Percentiles rank a stretch among this genome's conserved stretches.
Conservation (phyloP, 208 protist species). For the Willaertia magna region DNA sequence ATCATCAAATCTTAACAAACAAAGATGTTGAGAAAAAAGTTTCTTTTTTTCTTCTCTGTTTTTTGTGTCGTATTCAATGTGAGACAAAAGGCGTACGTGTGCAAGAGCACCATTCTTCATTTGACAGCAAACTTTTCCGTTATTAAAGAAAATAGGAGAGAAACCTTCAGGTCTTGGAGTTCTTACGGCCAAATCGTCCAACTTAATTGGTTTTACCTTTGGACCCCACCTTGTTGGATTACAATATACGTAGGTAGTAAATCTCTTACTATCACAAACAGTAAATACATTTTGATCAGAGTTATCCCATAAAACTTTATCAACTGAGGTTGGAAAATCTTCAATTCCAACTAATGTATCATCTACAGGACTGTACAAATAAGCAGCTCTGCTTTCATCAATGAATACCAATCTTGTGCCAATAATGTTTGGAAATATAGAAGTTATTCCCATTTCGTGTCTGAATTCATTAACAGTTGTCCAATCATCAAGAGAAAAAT, state of each 20-base stretch:
- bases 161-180: conserved; percentile 51
- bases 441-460: conserved; percentile 45
- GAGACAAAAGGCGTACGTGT: conserved; percentile 51
- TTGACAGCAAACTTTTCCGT: conserved; percentile 61
- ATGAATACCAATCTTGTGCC: conserved; percentile 77
- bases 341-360: conserved; percentile 57
- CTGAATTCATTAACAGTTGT: conserved; percentile 62
- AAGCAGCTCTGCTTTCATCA: conserved; percentile 58
- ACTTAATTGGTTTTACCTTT: conserved; percentile 54
- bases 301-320: conserved; percentile 71
- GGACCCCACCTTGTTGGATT: conserved; percentile 66
- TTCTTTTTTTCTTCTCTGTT: not conserved
- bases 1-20: conserved; percentile 69
- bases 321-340: conserved; percentile 44
- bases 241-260: conserved; percentile 69
- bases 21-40: conserved; percentile 72
- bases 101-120: conserved; percentile 47
- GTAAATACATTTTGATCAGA: conserved; percentile 70
- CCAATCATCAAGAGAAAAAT: conserved; percentile 65
- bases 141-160: conserved; percentile 55
- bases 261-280: conserved; percentile 46
- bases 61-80: conserved; percentile 40
- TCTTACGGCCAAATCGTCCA: conserved; percentile 33
- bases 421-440: conserved; percentile 57
- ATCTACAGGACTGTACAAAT: conserved; percentile 74